Conservation (phyloP, 1,139 yeast genomes). For the Debaryomyces nepalensis region DNA sequence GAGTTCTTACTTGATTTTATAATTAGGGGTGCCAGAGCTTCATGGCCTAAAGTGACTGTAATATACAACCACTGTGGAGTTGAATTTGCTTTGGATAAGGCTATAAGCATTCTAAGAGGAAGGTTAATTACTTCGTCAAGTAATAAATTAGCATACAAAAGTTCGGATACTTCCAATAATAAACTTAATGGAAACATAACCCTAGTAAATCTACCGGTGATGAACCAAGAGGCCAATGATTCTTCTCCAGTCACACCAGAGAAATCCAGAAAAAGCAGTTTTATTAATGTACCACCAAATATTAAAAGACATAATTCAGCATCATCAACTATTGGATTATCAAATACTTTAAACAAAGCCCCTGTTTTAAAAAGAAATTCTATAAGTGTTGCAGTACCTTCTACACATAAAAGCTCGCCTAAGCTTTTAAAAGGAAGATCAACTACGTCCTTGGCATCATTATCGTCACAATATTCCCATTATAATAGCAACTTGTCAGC, state of each 20-base stretch:
- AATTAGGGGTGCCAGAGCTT: constrained; percentile 83
- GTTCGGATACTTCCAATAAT: constrained; percentile 8
- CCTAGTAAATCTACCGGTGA: constrained; percentile 33
- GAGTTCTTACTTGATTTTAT: constrained; percentile 73
- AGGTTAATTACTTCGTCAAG: constrained; percentile 54
- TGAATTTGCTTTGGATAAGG: constrained; percentile 83
- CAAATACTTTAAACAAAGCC: constrained; percentile 16
- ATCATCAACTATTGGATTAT: constrained; percentile 15
- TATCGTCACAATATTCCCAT: constrained; percentile 17
- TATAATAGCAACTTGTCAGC: constrained; percentile 5
- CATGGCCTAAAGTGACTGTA: constrained; percentile 89
- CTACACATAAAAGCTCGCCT: constrained; percentile 9
- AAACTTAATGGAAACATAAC: constrained; percentile 20
- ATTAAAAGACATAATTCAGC: constrained; percentile 31
- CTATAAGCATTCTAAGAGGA: constrained; percentile 70
- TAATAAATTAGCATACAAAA: constrained; percentile 23
- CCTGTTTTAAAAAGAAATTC: constrained; percentile 30
- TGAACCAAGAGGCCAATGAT: constrained; percentile 18
- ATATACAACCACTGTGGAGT: constrained; percentile 88
- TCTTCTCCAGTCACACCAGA: constrained; percentile 20
- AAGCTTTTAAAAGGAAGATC: constrained; percentile 31
- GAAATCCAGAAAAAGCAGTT: constrained; percentile 1
- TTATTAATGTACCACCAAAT: constrained; percentile 19
- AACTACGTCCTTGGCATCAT: constrained; percentile 32
- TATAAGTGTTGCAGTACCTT: constrained; percentile 27